phyloP scores from a whole-genome alignment of 768 basidiomycete genomes.

The Trametes cubensis region DNA sequence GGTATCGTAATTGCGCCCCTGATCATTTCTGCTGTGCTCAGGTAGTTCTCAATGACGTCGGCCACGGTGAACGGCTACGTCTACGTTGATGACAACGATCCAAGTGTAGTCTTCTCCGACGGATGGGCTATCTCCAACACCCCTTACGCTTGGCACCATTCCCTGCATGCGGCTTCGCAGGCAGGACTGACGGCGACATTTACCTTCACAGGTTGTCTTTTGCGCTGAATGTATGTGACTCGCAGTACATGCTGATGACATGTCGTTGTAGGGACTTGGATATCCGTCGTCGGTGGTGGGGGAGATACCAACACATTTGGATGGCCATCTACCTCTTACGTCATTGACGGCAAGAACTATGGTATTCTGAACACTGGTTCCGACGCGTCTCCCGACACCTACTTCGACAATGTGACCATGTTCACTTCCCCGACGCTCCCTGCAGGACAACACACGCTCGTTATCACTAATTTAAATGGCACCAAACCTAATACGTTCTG shows the following conservation, averaged over 20 bases:
- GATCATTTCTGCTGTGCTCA: too few species aligned
- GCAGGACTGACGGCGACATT: neutral
- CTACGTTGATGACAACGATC: neutral
- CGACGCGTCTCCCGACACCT: neutral
- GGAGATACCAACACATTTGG: neutral
- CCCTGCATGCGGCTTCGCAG: neutral
- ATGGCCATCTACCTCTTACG: neutral
- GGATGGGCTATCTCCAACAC: neutral
- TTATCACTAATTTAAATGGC: conserved; percentile 17
- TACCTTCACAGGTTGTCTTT: neutral
- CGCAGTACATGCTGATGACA: too few species aligned
- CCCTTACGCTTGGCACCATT: neutral
- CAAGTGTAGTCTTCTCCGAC: neutral
- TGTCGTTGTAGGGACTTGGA: neutral
- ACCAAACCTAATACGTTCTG: conserved; percentile 9
- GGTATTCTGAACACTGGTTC: neutral
- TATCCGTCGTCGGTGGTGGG: neutral
- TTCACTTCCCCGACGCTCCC: neutral
- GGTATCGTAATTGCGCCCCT: too few species aligned
- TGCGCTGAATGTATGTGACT: too few species aligned
- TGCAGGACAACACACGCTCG: conserved; percentile 1
- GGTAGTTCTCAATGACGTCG: neutral
- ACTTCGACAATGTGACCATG: conserved; percentile 7
- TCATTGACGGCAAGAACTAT: conserved; percentile 1
- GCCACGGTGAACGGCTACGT: neutral